Conservation (phyloP, 108 stramenopile genomes). For the Licmophora abbreviata region DNA sequence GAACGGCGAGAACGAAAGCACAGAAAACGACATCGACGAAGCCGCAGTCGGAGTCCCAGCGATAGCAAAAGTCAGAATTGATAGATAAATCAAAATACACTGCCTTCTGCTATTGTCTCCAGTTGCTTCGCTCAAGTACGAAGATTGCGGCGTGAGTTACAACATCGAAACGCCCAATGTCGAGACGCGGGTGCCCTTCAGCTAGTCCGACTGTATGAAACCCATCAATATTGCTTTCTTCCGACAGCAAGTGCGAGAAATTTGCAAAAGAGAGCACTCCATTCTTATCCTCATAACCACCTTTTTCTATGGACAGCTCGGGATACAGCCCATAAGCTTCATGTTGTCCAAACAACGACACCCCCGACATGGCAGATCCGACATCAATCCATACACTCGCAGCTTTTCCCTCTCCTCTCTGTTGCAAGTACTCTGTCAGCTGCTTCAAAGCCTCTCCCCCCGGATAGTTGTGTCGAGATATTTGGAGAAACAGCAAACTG, state of each 20-base stretch:
- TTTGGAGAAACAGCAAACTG: slow-evolving; percentile 52
- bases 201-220: slow-evolving; percentile 50
- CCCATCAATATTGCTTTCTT: slow-evolving; percentile 28
- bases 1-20: slow-evolving; percentile 1
- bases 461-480: slow-evolving; percentile 75
- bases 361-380: slow-evolving; percentile 81
- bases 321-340: slow-evolving; percentile 23
- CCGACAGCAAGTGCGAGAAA: slow-evolving; percentile 63
- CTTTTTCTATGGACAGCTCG: slow-evolving; percentile 31
- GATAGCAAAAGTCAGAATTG: too few species aligned
- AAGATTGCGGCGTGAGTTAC: slow-evolving; percentile 50
- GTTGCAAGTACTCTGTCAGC: slow-evolving; percentile 32
- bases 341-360: slow-evolving; percentile 82
- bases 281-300: slow-evolving; percentile 77
- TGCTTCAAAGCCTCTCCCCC: slow-evolving; percentile 62
- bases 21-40: neutral
- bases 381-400: slow-evolving; percentile 66
- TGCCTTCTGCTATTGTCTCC: too few species aligned
- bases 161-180: slow-evolving; percentile 29
- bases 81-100: too few species aligned
- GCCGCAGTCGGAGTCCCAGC: slow-evolving; percentile 1
- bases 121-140: slow-evolving; percentile 35
- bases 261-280: slow-evolving; percentile 4
- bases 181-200: slow-evolving; percentile 59
- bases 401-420: slow-evolving; percentile 1